Evolutionary conservation across 2,329 filamentous ascomycete species (phyloP).

Genomic region (Podosphaera xanthii): DNA sequence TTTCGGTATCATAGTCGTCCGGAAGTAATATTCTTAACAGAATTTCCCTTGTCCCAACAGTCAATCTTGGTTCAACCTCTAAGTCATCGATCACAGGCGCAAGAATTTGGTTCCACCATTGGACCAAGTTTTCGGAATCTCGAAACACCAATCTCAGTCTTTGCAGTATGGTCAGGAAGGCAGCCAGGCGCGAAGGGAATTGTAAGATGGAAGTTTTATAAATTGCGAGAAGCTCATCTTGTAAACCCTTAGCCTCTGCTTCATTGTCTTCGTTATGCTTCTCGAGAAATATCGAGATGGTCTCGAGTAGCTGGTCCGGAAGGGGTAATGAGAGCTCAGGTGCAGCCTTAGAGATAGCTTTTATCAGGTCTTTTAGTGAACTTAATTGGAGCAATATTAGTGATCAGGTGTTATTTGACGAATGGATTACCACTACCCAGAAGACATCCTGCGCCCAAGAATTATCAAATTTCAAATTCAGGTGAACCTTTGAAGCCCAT

Average conservation of each 20-base stretch:
- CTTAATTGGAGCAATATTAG: constrained; percentile 5
- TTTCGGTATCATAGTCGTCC: constrained; percentile 30
- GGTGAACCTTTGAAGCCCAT: background rate
- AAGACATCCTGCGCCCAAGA: background rate
- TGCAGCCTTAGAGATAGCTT: constrained; percentile 29
- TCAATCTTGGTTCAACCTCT: constrained; percentile 36
- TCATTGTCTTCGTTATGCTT: constrained; percentile 47
- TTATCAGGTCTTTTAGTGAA: constrained; percentile 32
- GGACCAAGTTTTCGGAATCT: constrained; percentile 35
- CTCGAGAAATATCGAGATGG: constrained; percentile 44
- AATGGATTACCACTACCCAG: background rate
- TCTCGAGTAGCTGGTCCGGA: constrained; percentile 36
- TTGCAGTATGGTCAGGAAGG: constrained; percentile 47
- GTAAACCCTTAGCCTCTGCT: constrained; percentile 41
- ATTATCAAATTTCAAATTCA: background rate
- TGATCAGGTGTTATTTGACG: background rate
- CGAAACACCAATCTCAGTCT: constrained; percentile 40
- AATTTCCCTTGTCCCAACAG: constrained; percentile 40
- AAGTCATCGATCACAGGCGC: constrained; percentile 32
- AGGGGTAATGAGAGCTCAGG: constrained; percentile 33
- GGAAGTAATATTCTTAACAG: constrained; percentile 40
- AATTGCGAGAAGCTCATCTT: constrained; percentile 46
- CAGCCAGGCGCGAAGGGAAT: constrained; percentile 30
- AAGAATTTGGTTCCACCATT: constrained; percentile 49
- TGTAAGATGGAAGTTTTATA: constrained; percentile 41